Percentiles rank a stretch among this genome's conserved stretches.
Conservation (phyloP, 2,329 filamentous ascomycete species). For the Tothia fuscella region DNA sequence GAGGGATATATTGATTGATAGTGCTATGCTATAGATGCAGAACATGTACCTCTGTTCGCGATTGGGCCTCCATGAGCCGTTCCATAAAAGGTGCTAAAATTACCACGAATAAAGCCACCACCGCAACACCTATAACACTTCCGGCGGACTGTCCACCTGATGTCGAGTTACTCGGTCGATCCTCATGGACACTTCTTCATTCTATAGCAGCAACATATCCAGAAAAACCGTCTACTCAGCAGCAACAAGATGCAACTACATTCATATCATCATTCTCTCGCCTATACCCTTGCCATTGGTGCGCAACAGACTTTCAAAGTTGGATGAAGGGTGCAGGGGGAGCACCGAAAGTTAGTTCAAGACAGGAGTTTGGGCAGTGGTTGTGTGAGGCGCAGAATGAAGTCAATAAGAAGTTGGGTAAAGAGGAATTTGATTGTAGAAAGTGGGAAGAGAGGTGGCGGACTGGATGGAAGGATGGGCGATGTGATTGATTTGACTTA, state of each 20-base stretch:
- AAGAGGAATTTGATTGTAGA: slow-evolving; percentile 78
- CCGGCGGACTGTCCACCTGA: slow-evolving; percentile 70
- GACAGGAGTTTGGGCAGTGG: slow-evolving; percentile 67
- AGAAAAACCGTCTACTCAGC: slow-evolving; percentile 47
- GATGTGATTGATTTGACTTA: slow-evolving; percentile 46
- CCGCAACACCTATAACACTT: slow-evolving; percentile 24
- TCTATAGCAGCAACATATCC: slow-evolving; percentile 84
- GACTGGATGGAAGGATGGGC: slow-evolving; percentile 68
- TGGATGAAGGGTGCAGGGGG: slow-evolving; percentile 60
- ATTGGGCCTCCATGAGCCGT: slow-evolving; percentile 35
- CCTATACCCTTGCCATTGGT: slow-evolving; percentile 91
- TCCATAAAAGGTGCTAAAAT: too few relatives aligned
- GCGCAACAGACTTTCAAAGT: slow-evolving; percentile 76
- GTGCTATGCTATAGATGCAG: slow-evolving; percentile 45
- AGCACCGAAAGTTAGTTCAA: slow-evolving; percentile 45
- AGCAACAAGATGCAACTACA: slow-evolving; percentile 63
- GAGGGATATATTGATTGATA: slow-evolving; percentile 12
- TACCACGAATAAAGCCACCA: slow-evolving; percentile 34
- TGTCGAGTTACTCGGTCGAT: slow-evolving; percentile 73
- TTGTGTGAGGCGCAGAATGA: slow-evolving; percentile 80
- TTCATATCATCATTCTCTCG: slow-evolving; percentile 76
- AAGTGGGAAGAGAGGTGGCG: slow-evolving; percentile 92
- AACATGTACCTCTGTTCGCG: slow-evolving; percentile 50
- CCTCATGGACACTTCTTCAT: slow-evolving; percentile 89
- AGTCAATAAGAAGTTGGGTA: slow-evolving; percentile 81